Conservation (phyloP, 257 asterid species). For the Ballota nigra region DNA sequence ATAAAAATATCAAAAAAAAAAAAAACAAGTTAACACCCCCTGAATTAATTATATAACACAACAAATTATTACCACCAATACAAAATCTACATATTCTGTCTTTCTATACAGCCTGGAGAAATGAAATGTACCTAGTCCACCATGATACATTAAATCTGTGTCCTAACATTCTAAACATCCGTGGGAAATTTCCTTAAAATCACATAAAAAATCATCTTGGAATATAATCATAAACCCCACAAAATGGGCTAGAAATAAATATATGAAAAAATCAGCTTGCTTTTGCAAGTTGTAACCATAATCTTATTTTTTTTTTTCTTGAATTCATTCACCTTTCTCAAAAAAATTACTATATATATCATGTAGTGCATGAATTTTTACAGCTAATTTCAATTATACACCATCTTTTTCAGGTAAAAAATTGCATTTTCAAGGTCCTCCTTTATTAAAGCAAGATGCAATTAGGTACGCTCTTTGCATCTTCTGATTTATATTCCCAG, state of each 20-base stretch:
- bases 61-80: not conserved
- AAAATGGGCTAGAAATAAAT: not conserved
- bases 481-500: not conserved
- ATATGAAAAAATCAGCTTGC: not conserved
- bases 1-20: not conserved
- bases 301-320: not conserved
- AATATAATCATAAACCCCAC: not conserved
- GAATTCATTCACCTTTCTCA: not conserved
- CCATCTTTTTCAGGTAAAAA: not conserved
- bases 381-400: not conserved
- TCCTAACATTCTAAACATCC: not conserved
- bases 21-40: not conserved
- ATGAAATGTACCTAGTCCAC: conserved; percentile 3
- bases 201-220: not conserved
- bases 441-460: not conserved
- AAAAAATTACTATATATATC: not conserved
- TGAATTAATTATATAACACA: not conserved
- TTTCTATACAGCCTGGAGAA: not conserved
- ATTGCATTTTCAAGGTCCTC: not conserved
- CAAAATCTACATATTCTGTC: not conserved
- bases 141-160: not conserved
- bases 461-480: conserved; percentile 1
- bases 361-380: not conserved
- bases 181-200: not conserved
- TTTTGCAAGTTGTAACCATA: not conserved